phyloP scores from a whole-genome alignment of 768 basidiomycete genomes.

The Rhizopogon roseolus region DNA sequence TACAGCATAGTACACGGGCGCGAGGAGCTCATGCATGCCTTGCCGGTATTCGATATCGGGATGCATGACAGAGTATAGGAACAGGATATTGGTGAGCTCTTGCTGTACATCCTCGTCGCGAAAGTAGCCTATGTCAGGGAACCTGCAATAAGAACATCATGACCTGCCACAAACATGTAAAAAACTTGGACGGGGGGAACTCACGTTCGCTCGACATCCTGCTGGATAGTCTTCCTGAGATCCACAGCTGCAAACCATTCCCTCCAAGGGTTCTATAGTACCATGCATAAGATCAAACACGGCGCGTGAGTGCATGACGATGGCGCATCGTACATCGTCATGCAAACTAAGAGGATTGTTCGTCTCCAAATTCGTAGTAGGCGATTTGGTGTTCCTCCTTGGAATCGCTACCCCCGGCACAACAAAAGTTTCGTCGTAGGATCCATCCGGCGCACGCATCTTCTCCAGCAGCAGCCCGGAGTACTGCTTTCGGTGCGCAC shows the following conservation, averaged over 20 bases:
- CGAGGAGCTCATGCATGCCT: conserved; percentile 98
- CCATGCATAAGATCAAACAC: not conserved
- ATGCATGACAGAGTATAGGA: conserved; percentile 75
- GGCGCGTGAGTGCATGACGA: not conserved
- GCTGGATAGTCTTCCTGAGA: conserved; percentile 80
- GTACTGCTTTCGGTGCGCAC: conserved; percentile 51
- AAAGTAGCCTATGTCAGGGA: conserved; percentile 96
- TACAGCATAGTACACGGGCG: conserved; percentile 72
- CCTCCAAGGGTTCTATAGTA: conserved; percentile 84
- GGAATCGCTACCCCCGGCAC: conserved; percentile 45
- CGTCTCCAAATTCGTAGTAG: conserved; percentile 49
- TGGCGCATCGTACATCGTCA: conserved; percentile 48
- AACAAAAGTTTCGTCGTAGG: conserved; percentile 64
- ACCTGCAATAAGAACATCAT: conserved; percentile 42
- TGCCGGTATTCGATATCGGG: conserved; percentile 90
- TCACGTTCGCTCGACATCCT: conserved; percentile 95
- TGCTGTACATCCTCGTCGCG: conserved; percentile 68
- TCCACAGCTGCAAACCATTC: conserved; percentile 91
- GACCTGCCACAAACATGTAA: not conserved
- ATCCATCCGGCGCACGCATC: conserved; percentile 83
- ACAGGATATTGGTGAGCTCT: conserved; percentile 82
- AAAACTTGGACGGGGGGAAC: conserved; percentile 24
- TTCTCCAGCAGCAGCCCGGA: conserved; percentile 55
- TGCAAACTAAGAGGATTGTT: conserved; percentile 84
- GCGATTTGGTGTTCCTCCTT: conserved; percentile 21